Conservation (phyloP, 768 basidiomycete genomes). For the Hortiboletus flavorubellus region DNA sequence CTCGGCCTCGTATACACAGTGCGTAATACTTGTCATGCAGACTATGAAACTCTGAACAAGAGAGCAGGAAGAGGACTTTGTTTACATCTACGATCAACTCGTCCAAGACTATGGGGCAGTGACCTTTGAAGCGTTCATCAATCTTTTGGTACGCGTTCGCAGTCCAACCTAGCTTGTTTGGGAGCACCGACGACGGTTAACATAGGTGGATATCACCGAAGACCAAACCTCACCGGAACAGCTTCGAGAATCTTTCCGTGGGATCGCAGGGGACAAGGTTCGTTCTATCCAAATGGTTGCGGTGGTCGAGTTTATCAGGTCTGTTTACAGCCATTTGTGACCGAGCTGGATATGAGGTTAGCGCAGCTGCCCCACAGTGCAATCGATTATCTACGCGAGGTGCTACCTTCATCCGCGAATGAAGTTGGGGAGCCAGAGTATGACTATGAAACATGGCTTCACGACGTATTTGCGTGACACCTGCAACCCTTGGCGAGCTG, state of each 20-base stretch:
- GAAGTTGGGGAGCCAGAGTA: conserved; percentile 64
- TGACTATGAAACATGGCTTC: conserved; percentile 81
- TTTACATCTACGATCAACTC: conserved; percentile 77
- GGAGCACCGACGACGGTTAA: conserved; percentile 2
- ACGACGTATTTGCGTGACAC: conserved; percentile 65
- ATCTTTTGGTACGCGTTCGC: conserved; percentile 65
- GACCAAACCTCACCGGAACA: conserved; percentile 94
- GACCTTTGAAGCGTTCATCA: conserved; percentile 91
- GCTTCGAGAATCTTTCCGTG: conserved; percentile 89
- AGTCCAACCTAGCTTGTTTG: neutral
- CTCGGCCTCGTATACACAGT: conserved; percentile 91
- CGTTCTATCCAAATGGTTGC: conserved; percentile 8
- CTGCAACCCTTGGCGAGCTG: neutral
- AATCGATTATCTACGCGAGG: conserved; percentile 78
- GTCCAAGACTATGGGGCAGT: conserved; percentile 81
- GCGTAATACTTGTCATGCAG: conserved; percentile 16
- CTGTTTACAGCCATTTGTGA: conserved; percentile 73
- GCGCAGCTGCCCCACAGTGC: conserved; percentile 74
- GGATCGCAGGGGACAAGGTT: conserved; percentile 88
- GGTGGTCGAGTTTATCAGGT: neutral
- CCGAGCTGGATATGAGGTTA: conserved; percentile 86
- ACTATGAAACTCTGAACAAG: neutral
- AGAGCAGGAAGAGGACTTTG: conserved; percentile 79
- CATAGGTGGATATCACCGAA: conserved; percentile 90
- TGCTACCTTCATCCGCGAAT: conserved; percentile 62